Conservation (phyloP, 352 stramenopile genomes). For the Hyaloperonospora brassicae region DNA sequence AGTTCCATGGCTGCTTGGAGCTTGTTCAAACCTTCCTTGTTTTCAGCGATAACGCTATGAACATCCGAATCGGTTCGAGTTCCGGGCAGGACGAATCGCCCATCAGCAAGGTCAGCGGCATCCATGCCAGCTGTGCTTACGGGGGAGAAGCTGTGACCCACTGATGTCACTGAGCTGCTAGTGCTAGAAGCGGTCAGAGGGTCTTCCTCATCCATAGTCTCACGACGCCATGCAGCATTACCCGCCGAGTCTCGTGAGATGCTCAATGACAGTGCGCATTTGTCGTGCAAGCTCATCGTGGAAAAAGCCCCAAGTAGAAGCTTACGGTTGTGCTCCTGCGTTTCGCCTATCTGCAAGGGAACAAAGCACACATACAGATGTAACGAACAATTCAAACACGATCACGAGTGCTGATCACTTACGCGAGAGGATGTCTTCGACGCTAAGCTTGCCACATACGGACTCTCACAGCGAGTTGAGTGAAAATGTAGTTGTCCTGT, state of each 20-base stretch:
- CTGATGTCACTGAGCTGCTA: slow-evolving; percentile 23
- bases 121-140: slow-evolving; percentile 26
- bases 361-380: not conserved
- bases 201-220: slow-evolving; percentile 57
- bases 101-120: slow-evolving; percentile 17
- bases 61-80: slow-evolving; percentile 61
- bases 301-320: slow-evolving; percentile 77
- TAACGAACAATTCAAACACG: slow-evolving; percentile 7
- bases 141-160: slow-evolving; percentile 19
- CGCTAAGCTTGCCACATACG: slow-evolving; percentile 14
- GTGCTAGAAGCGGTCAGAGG: slow-evolving; percentile 15
- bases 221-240: slow-evolving; percentile 31
- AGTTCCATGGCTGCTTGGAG: slow-evolving; percentile 79
- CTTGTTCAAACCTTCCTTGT: slow-evolving; percentile 66
- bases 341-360: slow-evolving; percentile 45
- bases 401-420: slow-evolving; percentile 13
- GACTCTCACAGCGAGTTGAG: slow-evolving; percentile 29
- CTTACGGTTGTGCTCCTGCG: slow-evolving; percentile 79
- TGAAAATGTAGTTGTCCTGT: slow-evolving; percentile 16
- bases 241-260: slow-evolving; percentile 52
- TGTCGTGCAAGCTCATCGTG: slow-evolving; percentile 85
- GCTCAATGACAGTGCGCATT: slow-evolving; percentile 74
- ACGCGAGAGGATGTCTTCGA: slow-evolving; percentile 44
- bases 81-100: slow-evolving; percentile 26
- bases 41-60: slow-evolving; percentile 77